Conservation (phyloP, 352 stramenopile genomes). For the Thalassiosira delicatula region DNA sequence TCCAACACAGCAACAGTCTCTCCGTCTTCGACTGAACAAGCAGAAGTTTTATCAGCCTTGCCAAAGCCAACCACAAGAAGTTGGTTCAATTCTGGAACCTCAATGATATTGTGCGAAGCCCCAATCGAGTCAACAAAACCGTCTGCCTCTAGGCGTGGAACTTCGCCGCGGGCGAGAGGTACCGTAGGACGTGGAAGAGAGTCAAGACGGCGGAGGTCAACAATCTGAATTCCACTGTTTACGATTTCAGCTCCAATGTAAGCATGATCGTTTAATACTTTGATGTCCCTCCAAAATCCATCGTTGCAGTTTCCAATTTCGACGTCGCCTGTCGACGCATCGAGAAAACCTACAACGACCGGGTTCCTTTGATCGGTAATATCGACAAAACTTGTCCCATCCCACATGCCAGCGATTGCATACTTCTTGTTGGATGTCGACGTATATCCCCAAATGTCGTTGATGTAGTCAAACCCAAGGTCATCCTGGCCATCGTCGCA, state of each 20-base stretch:
- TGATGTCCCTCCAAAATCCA: background rate
- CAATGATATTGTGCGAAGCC: background rate
- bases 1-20: constrained; percentile 2
- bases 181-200: background rate
- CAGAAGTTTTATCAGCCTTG: background rate
- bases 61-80: constrained; percentile 10
- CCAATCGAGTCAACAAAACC: background rate
- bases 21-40: background rate
- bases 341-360: background rate
- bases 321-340: background rate
- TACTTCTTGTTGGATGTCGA: background rate
- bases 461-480: constrained; percentile 10
- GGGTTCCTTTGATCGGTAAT: background rate
- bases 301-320: background rate
- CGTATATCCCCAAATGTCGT: background rate
- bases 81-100: background rate
- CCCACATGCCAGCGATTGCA: background rate
- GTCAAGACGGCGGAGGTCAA: background rate
- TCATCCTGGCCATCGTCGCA: background rate
- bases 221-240: background rate
- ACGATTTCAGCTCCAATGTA: background rate
- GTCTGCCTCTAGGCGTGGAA: background rate
- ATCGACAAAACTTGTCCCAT: constrained; percentile 2
- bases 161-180: background rate
- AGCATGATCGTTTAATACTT: background rate